A percentile compares a stretch with the other conserved stretches of the same genome.
Evolutionary conservation across 495 filamentous ascomycete genomes (phyloP).

Genomic region (Hypomontagnella monticulosa): DNA sequence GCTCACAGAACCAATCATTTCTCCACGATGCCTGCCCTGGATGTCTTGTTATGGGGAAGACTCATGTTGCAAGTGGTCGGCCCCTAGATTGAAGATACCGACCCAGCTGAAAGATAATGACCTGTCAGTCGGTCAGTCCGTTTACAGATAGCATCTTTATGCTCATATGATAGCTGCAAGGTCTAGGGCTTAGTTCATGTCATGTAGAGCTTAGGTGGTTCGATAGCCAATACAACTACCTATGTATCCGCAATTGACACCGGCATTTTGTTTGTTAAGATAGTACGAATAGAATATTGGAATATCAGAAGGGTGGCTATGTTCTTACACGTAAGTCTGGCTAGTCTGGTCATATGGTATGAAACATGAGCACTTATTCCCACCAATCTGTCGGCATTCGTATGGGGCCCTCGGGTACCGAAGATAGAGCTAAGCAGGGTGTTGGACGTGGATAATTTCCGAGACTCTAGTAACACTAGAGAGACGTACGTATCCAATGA

Average conservation of each 20-base stretch:
- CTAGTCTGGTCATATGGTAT: neutral
- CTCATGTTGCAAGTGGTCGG: neutral
- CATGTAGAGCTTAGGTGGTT: neutral
- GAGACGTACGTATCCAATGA: too few species aligned
- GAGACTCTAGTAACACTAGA: too few species aligned
- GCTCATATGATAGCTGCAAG: conserved; percentile 7
- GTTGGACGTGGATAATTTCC: too few species aligned
- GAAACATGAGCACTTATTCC: conserved; percentile 11
- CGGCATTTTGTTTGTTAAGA: too few species aligned
- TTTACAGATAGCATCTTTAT: conserved; percentile 9
- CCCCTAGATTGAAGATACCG: neutral
- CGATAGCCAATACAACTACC: neutral
- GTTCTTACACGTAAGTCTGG: conserved; percentile 6
- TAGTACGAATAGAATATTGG: neutral
- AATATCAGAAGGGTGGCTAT: conserved; percentile 14
- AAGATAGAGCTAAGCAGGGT: too few species aligned
- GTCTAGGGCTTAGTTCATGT: neutral
- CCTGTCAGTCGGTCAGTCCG: conserved; percentile 18
- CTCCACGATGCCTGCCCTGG: conserved; percentile 9
- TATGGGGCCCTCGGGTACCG: neutral
- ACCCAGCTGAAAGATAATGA: conserved; percentile 24
- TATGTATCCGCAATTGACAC: neutral
- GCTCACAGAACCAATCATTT: conserved; percentile 22
- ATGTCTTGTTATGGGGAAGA: conserved; percentile 8
- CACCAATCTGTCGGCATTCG: neutral